Percentiles rank a stretch among this genome's conserved stretches.
Evolutionary conservation across 2,329 filamentous ascomycete species (phyloP).

Genomic region (Curvularia sp.): DNA sequence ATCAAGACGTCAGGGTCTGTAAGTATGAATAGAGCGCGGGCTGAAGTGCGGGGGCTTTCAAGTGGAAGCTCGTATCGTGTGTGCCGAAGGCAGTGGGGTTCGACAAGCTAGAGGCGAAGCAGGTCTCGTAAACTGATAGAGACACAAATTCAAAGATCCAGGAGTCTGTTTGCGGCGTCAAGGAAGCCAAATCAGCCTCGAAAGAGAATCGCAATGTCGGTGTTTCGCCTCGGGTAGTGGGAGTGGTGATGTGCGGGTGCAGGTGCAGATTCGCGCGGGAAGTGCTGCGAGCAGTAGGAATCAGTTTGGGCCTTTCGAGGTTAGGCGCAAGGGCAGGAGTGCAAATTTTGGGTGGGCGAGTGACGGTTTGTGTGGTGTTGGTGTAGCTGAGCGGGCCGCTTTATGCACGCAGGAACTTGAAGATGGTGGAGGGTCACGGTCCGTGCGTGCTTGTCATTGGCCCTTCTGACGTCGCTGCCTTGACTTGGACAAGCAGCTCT

Average conservation of each 20-base stretch:
- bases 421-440: conserved; percentile 30
- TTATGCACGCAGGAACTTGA: conserved; percentile 41
- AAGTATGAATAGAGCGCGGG: conserved; percentile 25
- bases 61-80: conserved; percentile 24
- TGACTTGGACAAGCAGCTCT: conserved; percentile 7
- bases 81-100: conserved; percentile 21
- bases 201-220: conserved; percentile 15
- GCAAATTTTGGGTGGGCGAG: conserved; percentile 35
- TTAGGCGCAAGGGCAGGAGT: conserved; percentile 22
- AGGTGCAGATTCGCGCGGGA: conserved; percentile 20
- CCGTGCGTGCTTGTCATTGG: conserved; percentile 34
- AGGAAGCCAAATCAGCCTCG: conserved; percentile 17
- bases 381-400: conserved; percentile 39
- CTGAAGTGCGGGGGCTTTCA: conserved; percentile 28
- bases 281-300: conserved; percentile 13
- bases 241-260: conserved; percentile 17
- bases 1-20: conserved; percentile 25
- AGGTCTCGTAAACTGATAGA: conserved; percentile 24
- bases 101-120: conserved; percentile 18
- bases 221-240: conserved; percentile 22
- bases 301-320: conserved; percentile 19
- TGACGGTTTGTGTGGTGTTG: conserved; percentile 32
- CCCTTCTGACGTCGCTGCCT: conserved; percentile 30
- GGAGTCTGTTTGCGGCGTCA: conserved; percentile 18
- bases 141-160: conserved; percentile 11